phyloP scores from a whole-genome alignment of 768 basidiomycete species.

The Tricholoma terreum region DNA sequence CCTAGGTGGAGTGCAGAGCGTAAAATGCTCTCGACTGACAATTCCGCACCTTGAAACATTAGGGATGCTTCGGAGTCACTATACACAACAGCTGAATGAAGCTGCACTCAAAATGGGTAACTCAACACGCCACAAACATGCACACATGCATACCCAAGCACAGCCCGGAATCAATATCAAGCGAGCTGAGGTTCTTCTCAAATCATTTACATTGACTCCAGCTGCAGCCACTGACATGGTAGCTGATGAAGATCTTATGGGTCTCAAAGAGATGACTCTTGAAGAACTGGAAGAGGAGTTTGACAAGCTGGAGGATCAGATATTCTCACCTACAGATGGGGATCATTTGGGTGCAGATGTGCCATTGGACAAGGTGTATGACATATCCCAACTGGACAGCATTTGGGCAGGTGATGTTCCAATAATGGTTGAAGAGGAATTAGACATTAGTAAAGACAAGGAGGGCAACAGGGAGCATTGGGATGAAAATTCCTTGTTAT shows the following conservation, averaged over 20 bases:
- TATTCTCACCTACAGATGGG: neutral
- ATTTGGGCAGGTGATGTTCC: neutral
- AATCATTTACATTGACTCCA: no score
- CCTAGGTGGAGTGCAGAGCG: constrained; percentile 18
- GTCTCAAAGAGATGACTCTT: neutral
- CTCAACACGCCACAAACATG: no score
- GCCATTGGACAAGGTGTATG: neutral
- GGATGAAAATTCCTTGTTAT: no score
- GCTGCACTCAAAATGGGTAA: no score
- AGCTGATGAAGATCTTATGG: no score
- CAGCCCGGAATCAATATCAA: neutral
- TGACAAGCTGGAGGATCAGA: neutral
- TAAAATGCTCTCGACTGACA: constrained; percentile 14
- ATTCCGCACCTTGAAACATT: constrained; percentile 14
- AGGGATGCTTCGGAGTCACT: no score
- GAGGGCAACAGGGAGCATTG: neutral
- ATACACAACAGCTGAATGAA: neutral
- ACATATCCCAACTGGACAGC: neutral
- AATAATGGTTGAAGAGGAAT: neutral
- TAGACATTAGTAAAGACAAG: neutral
- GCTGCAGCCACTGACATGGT: no score
- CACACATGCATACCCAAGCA: no score
- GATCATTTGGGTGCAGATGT: neutral
- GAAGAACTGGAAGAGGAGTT: neutral
- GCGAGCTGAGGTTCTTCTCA: neutral